Percentiles rank a stretch among this genome's conserved stretches.
Conservation (phyloP, 2,329 filamentous ascomycete species). For the Calonectria pteridis region DNA sequence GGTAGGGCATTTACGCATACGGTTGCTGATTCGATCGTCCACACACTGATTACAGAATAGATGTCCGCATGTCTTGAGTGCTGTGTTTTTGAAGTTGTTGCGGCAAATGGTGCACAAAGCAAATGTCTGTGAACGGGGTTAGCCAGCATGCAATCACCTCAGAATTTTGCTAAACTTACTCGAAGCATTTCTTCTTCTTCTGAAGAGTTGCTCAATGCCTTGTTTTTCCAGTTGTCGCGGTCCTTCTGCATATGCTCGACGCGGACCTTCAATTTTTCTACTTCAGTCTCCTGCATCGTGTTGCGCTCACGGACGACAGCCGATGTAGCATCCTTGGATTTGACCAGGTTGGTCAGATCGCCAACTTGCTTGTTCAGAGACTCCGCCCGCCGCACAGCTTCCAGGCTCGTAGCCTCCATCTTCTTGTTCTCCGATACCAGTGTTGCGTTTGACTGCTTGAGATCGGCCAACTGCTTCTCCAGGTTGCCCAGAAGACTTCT, state of each 20-base stretch:
- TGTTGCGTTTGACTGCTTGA: constrained; percentile 81
- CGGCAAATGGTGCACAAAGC: constrained; percentile 90
- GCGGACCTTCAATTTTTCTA: constrained; percentile 83
- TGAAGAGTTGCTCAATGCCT: constrained; percentile 83
- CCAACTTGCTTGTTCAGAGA: constrained; percentile 79
- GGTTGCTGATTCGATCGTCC: constrained; percentile 87
- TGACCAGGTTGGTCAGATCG: constrained; percentile 81
- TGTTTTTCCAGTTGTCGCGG: constrained; percentile 86
- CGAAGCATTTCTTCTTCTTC: constrained; percentile 88
- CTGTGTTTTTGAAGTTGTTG: constrained; percentile 93
- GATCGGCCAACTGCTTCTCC: constrained; percentile 90
- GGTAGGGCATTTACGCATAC: constrained; percentile 94
- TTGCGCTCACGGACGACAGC: constrained; percentile 67
- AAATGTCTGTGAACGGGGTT: constrained; percentile 49
- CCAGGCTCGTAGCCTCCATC: constrained; percentile 78
- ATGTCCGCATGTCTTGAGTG: constrained; percentile 93
- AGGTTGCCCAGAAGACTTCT: constrained; percentile 83
- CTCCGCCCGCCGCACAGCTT: constrained; percentile 78
- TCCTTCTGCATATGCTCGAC: constrained; percentile 86
- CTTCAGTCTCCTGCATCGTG: constrained; percentile 76
- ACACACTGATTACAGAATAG: constrained; percentile 94
- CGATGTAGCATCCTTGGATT: constrained; percentile 77
- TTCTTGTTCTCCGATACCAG: constrained; percentile 80
- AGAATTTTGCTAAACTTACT: constrained; percentile 66
- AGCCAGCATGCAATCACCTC: constrained; percentile 22